Evolutionary conservation across 2,329 filamentous ascomycete species (phyloP).

Genomic region (Sporothrix brunneoviolacea): DNA sequence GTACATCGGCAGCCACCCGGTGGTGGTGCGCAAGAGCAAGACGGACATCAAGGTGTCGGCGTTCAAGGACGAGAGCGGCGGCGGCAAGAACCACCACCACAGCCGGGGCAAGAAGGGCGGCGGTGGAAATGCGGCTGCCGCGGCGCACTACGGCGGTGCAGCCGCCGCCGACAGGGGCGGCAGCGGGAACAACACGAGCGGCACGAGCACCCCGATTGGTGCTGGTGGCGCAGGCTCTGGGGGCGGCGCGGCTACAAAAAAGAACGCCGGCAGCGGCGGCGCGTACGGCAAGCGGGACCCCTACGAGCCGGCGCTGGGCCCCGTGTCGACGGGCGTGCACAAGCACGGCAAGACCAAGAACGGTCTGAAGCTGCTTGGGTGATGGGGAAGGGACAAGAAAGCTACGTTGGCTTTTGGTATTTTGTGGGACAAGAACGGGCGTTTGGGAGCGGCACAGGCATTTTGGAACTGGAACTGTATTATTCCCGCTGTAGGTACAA

Average conservation of each 20-base stretch:
- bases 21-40: slow-evolving; percentile 77
- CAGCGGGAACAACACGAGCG: slow-evolving; percentile 39
- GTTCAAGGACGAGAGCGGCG: slow-evolving; percentile 52
- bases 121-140: too few relatives aligned
- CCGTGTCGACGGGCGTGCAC: slow-evolving; percentile 46
- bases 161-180: slow-evolving; percentile 29
- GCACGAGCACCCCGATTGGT: slow-evolving; percentile 15
- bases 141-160: too few relatives aligned
- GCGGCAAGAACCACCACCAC: slow-evolving; percentile 42
- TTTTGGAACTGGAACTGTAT: too few relatives aligned
- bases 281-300: slow-evolving; percentile 23
- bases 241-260: slow-evolving; percentile 19
- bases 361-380: slow-evolving; percentile 55
- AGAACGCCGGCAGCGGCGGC: slow-evolving; percentile 25
- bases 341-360: slow-evolving; percentile 64
- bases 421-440: too few relatives aligned
- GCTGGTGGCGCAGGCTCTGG: slow-evolving; percentile 24
- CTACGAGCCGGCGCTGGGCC: slow-evolving; percentile 47
- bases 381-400: slow-evolving; percentile 17
- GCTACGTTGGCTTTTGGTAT: too few relatives aligned
- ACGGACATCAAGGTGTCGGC: slow-evolving; percentile 79
- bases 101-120: not conserved
- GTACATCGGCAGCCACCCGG: slow-evolving; percentile 96
- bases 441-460: too few relatives aligned
- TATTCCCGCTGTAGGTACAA: too few relatives aligned